Evolutionary conservation across 1,284 basidiomycete genomes (phyloP), one percentile per base, ranked within the genome.

Genomic region (Pseudozyma pruni): DNA sequence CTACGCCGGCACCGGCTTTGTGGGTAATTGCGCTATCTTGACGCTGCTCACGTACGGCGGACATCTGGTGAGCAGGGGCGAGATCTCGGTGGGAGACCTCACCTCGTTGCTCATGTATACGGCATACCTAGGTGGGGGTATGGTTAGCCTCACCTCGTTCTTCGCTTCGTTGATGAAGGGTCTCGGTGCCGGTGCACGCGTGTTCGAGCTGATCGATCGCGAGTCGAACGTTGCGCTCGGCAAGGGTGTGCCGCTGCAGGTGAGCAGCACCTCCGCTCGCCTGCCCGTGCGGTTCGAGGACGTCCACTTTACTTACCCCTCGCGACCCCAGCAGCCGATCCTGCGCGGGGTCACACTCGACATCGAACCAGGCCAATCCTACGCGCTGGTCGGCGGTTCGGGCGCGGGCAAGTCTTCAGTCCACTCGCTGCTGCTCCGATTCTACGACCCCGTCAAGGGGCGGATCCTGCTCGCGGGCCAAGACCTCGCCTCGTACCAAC

Each of bases 41-140:
- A 92, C 90, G 45, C 84, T 98, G 33, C 86, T 98, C 32, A 93
- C 93, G 39, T 98, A 97, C 79, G 96, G 94, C 45, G 95, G 95
- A 1, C 91, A 90, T 35, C 88, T 98, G 4, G 95, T 98, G 14
- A 91, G 91, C 17, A 86, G 87, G 22, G 92, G 92, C 2, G 88
- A 88, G 37, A 95, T 98, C 76, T 90, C 92, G 7, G 79, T 80
- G 9, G 80, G 80, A n/a, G 80, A 81, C 22, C 47, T 81, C 16
- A 79, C 78, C 1, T 93, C 91, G 78, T 84, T 98, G 56, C 85
- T 98, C 68, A 88, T 98, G 64, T 98, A 98, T 83, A 94, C 93
- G 23, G 91, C 92, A 19, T 93, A 93, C 76, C 90, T 94, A 38
- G 91, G 92, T 11, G 89, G 87, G 6, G 83, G 83, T 2, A 72